Base-by-base conservation (phyloP, 2,329 filamentous ascomycete species). In the Pseudocercospora crystallina region DNA sequence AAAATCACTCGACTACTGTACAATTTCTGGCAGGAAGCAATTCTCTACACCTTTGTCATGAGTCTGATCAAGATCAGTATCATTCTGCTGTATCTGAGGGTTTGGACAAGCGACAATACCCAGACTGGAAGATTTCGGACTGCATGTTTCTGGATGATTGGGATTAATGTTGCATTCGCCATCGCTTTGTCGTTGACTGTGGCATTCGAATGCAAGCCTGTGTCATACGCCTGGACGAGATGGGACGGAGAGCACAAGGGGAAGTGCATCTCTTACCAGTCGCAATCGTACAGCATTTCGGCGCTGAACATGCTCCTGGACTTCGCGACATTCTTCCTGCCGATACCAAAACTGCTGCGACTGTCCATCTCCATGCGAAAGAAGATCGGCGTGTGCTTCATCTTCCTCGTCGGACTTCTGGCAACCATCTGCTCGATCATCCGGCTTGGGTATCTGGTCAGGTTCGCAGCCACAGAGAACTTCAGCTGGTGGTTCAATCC, bases 391-490 rank as follows among this genome's bases (percentile, higher is more conserved):
- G 50, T 53, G 7, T 49, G 50, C 41, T 33, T 53, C 20, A 20
- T 26, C 8, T 49, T 53, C 30, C 46, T 53, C 32, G 47, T 57
- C 14, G 57, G 57, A 33, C 44, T 59, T 17, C 51, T 59, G 35
- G 57, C 54, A 32, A 59, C 48, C 10, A 14, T 31, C 8, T 57
- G 50, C 43, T 46, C 45, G 17, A 36, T 55, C n/a, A 31, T 57
- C 17, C 55, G 56, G 17, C 35, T 55, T 30, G 8, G 2, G 5
- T 52, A 49, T 26, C 29, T 57, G 11, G 36, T 49, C 14, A 38
- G 20, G 31, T 49, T 44, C 10, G 46, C 40, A 9, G 36, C 31
- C 13, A 29, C 39, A 7, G 14, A 30, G 2, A 57, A 57, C 17
- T 44, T 50, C 13, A 57, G 40, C 34, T 57, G 32, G 15, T 40